Evolutionary conservation across 768 basidiomycete genomes (phyloP), one percentile per base, ranked within the genome.

Genomic region (Xerocomus potaroensis): DNA sequence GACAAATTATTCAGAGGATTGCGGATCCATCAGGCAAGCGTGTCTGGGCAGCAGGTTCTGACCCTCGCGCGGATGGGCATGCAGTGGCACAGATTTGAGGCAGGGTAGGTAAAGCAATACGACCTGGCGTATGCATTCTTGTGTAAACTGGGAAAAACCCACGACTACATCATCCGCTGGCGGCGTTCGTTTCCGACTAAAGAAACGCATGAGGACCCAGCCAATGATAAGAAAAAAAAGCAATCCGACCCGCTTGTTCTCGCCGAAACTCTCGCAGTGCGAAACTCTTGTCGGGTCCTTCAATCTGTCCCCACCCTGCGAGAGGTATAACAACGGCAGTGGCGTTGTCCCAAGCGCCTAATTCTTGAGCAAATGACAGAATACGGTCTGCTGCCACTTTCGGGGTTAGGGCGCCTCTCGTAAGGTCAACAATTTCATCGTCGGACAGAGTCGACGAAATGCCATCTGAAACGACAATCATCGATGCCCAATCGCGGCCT

Each of bases 1-100:
- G 91, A 5, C 91, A 97, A 70, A 71, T 97, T 46, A 96, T 98
- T 53, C 92, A 95, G 68, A 85, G 78, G 63, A 64, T 89, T 16
- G 69, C 75, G 7, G 78, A 84, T 61, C 69, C 68, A 38, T 79
- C 81, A 23, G 88, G 90, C 12, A 72, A 68, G 62, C 70, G 76
- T n/a, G 86, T 94, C 5, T 98, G 96, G 96, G 93, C 89, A 1
- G 95, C 90, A 19, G 95, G 94, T 6, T 91, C 87, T 4, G 96
- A 99, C 65, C 80, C 79, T 47, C 79, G 93, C 29, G 87, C 78
- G 15, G 93, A 95, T 64, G 93, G 93, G 12, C 87, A 91, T 59
- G 94, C 91, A 29, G 80, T 78, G 16, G 80, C 84, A 15, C 91
- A 96, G 61, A 91, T 94, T 43, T 93, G 65, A 69, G 45, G 11